phyloP scores from a whole-genome alignment of 1,284 basidiomycete genomes.

The Ceratobasidium theobromae region DNA sequence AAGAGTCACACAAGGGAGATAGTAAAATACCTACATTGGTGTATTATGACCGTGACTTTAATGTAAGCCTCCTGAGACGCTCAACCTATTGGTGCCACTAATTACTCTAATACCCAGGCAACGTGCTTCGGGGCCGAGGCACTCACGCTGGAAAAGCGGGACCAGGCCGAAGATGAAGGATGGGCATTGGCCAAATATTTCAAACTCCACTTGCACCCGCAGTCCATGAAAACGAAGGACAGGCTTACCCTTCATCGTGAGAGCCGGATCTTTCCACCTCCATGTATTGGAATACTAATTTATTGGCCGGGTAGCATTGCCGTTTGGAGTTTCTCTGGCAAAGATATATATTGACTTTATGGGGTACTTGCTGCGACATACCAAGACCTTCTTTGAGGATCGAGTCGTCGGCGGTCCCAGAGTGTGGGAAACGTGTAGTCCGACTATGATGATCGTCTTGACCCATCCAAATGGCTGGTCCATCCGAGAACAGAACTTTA shows the following conservation, averaged over 20 bases:
- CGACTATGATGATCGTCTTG: constrained; percentile 11
- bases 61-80: background rate
- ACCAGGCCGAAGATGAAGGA: background rate
- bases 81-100: background rate
- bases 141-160: background rate
- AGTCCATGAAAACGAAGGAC: background rate
- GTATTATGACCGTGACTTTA: constrained; percentile 5
- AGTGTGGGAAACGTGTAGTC: background rate
- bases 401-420: constrained; percentile 3
- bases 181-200: background rate
- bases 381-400: background rate
- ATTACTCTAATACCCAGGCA: background rate
- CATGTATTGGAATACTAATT: background rate
- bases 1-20: constrained; percentile 1
- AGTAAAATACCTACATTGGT: constrained; percentile 26
- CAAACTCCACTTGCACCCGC: background rate
- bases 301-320: background rate
- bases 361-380: constrained; percentile 15
- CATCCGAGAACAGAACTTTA: constrained; percentile 8
- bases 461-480: constrained; percentile 30
- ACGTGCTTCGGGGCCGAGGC: background rate
- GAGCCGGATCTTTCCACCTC: background rate
- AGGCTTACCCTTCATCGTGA: background rate
- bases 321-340: constrained; percentile 1
- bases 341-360: constrained; percentile 27